Percentiles rank a stretch among this genome's conserved stretches.
Evolutionary conservation across 192 early-diverging fungal genomes (phyloP).

Genomic region (Mortierella antarctica): DNA sequence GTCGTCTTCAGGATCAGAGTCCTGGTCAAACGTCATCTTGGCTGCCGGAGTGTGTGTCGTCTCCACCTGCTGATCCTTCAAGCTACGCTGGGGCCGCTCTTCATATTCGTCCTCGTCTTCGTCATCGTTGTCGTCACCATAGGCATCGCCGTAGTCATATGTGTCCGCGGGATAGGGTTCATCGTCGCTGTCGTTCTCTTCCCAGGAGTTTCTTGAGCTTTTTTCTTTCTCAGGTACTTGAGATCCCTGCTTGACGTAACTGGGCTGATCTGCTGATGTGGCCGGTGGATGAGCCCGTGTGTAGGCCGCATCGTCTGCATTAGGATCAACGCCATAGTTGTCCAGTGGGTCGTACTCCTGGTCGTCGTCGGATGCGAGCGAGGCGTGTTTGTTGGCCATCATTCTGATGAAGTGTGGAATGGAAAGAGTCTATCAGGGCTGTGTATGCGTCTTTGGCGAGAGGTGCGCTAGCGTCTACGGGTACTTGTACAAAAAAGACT

Average conservation of each 20-base stretch:
- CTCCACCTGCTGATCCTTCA: not conserved
- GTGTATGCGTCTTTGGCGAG: too few species aligned
- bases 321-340: constrained; percentile 7
- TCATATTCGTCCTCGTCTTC: constrained; percentile 14
- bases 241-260: not conserved
- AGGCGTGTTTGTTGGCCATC: constrained; percentile 34
- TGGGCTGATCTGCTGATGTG: not conserved
- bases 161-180: constrained; percentile 31
- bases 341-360: constrained; percentile 29
- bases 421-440: not conserved
- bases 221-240: not conserved
- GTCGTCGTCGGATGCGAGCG: constrained; percentile 11
- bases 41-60: not conserved
- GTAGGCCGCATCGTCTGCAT: constrained; percentile 8
- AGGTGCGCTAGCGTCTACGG: too few species aligned
- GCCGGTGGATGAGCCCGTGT: not conserved
- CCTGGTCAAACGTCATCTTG: constrained; percentile 28
- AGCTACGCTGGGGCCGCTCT: not conserved
- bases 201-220: constrained; percentile 30
- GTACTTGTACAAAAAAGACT: too few species aligned
- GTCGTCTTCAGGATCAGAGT: constrained; percentile 13
- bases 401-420: not conserved
- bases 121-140: constrained; percentile 11
- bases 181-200: constrained; percentile 41
- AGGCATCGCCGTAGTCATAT: constrained; percentile 18